These are phyloP conservation scores for Pseudevernia furfuracea DNA, from an alignment of 495 filamentous ascomycete genomes.

Conservation along the genomic window DNA sequence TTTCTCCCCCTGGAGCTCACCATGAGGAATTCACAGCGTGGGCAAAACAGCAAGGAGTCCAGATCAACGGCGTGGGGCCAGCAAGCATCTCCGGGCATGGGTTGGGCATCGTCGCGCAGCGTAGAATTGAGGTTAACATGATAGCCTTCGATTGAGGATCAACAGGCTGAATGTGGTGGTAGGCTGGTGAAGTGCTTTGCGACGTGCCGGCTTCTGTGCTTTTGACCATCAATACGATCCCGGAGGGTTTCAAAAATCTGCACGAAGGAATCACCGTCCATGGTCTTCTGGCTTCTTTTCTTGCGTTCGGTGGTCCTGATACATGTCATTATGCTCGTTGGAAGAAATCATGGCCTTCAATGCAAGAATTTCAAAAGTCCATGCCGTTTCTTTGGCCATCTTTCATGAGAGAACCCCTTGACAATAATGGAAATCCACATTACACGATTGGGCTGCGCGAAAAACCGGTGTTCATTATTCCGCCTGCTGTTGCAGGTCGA, in stretches of 20 bases:
- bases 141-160: background rate
- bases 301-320: constrained; percentile 43
- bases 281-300: constrained; percentile 60
- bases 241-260: constrained; percentile 39
- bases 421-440: background rate
- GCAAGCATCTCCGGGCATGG: constrained; percentile 57
- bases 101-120: constrained; percentile 64
- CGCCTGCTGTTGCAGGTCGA: constrained; percentile 37
- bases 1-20: constrained; percentile 30
- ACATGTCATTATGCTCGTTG: constrained; percentile 44
- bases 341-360: constrained; percentile 60
- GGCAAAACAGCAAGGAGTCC: constrained; percentile 52
- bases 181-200: constrained; percentile 50
- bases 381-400: constrained; percentile 66
- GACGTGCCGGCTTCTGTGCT: constrained; percentile 57
- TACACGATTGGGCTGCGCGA: background rate
- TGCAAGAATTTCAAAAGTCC: constrained; percentile 48
- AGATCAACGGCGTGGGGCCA: constrained; percentile 52
- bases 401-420: constrained; percentile 30
- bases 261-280: constrained; percentile 53
- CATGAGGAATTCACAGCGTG: constrained; percentile 52
- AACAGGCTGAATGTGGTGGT: constrained; percentile 12
- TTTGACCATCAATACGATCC: constrained; percentile 53
- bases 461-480: constrained; percentile 26
- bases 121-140: constrained; percentile 49